Evolutionary conservation across 2,329 filamentous ascomycete species (phyloP).

Genomic region (Graphilbum sp.): DNA sequence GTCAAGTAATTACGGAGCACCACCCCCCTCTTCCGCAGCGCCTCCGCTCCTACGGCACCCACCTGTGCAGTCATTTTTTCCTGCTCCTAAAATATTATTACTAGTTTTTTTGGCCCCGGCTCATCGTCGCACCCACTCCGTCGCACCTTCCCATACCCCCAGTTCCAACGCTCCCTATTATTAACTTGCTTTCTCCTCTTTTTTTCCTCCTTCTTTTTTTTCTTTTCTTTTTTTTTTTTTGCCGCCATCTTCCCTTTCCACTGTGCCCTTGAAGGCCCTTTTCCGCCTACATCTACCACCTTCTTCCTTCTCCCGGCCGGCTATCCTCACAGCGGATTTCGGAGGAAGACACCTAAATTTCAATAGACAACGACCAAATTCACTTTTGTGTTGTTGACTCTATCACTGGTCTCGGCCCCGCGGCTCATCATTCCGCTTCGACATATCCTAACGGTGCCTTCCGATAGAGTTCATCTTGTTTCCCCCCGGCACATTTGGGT

Average conservation of each 20-base stretch:
- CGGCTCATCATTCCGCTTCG: not conserved
- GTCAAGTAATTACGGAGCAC: not conserved
- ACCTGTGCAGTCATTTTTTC: too few relatives aligned
- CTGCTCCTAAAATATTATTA: not conserved
- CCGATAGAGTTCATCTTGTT: too few relatives aligned
- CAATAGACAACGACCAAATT: slow-evolving; percentile 21
- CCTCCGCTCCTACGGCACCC: not conserved
- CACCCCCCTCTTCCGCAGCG: not conserved
- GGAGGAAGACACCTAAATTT: too few relatives aligned
- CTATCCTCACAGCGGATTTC: too few relatives aligned
- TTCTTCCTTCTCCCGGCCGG: slow-evolving; percentile 4
- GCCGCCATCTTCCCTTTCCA: not conserved
- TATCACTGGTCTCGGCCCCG: too few relatives aligned
- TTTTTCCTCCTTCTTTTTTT: not conserved
- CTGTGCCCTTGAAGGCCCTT: not conserved
- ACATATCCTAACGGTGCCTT: not conserved
- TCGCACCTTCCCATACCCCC: slow-evolving; percentile 1
- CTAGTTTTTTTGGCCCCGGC: not conserved
- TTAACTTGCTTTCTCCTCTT: not conserved
- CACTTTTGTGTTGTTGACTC: slow-evolving; percentile 20
- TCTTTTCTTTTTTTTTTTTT: not conserved
- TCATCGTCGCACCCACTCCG: slow-evolving; percentile 1
- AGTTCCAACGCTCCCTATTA: slow-evolving; percentile 1
- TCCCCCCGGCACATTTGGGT: too few relatives aligned
- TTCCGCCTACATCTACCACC: not conserved